Percentiles rank a stretch among this genome's conserved stretches.
Evolutionary conservation across 2,329 filamentous ascomycete species (phyloP).

Genomic region (Trichocomaceae sp.): DNA sequence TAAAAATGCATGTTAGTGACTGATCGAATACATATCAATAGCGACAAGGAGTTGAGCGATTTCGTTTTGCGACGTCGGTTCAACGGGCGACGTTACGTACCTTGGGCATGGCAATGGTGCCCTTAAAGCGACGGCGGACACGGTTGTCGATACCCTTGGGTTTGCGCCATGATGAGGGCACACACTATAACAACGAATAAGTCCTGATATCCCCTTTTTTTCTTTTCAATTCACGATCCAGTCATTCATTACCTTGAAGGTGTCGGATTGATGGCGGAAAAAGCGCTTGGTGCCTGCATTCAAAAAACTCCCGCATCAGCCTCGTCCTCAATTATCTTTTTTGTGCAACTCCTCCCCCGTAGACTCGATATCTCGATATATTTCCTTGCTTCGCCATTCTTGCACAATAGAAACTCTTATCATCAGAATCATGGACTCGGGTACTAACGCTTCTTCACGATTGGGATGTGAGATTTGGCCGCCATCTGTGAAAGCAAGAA

Average conservation of each 20-base stretch:
- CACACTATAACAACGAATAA: constrained; percentile 45
- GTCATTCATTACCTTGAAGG: constrained; percentile 57
- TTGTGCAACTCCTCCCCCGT: constrained; percentile 1
- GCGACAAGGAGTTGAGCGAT: background rate
- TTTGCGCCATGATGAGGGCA: constrained; percentile 91
- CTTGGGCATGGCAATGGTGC: constrained; percentile 94
- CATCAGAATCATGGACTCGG: background rate
- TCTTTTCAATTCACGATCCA: background rate
- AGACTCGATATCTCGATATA: background rate
- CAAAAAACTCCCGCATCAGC: constrained; percentile 28
- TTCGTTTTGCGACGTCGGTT: background rate
- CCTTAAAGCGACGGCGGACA: constrained; percentile 95
- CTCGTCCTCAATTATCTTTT: background rate
- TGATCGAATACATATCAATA: background rate
- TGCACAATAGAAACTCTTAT: constrained; percentile 1
- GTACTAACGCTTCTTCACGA: constrained; percentile 93
- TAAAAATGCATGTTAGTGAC: constrained; percentile 20
- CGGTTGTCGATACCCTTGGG: constrained; percentile 99
- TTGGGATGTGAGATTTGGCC: constrained; percentile 98
- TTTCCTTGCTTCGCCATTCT: constrained; percentile 33
- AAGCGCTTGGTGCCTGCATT: constrained; percentile 81
- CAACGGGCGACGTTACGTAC: constrained; percentile 53
- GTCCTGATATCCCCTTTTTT: background rate
- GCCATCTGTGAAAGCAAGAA: constrained; percentile 59
- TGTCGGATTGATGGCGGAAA: constrained; percentile 95